A percentile compares a stretch with the other conserved stretches of the same genome.
Evolutionary conservation across 179 eudicot genomes (phyloP).

Genomic region (Monotropa hypopitys): DNA sequence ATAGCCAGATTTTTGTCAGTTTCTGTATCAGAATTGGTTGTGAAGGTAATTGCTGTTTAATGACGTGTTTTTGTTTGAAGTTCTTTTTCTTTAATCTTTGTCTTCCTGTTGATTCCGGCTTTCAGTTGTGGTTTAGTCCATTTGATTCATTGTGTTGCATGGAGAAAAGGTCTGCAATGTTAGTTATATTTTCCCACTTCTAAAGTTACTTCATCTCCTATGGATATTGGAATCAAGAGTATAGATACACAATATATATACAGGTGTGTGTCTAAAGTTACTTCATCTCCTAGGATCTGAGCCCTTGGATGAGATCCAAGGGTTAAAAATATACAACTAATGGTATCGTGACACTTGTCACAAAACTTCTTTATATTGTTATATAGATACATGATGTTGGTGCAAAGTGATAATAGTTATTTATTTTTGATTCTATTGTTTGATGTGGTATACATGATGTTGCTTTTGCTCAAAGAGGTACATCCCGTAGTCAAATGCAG

Average conservation of each 20-base stretch:
- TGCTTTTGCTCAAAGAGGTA: background rate
- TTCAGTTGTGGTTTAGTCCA: background rate
- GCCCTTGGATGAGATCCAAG: no score
- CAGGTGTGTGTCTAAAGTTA: no score
- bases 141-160: background rate
- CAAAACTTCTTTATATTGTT: no score
- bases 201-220: background rate
- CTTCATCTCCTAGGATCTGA: no score
- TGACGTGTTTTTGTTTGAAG: background rate
- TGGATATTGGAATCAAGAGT: background rate
- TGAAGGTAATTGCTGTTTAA: constrained; percentile 49
- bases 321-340: no score
- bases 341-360: no score
- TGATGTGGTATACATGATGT: background rate
- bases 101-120: background rate
- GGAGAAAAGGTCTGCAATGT: background rate
- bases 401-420: background rate
- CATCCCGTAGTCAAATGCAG: no score
- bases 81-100: constrained; percentile 2
- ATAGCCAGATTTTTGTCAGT: constrained; percentile 84
- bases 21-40: constrained; percentile 56
- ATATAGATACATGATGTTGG: background rate
- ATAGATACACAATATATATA: background rate
- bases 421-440: background rate
- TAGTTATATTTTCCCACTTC: background rate